Evolutionary conservation across 139 green algal genomes (phyloP).

Genomic region (Chlorella sp.): DNA sequence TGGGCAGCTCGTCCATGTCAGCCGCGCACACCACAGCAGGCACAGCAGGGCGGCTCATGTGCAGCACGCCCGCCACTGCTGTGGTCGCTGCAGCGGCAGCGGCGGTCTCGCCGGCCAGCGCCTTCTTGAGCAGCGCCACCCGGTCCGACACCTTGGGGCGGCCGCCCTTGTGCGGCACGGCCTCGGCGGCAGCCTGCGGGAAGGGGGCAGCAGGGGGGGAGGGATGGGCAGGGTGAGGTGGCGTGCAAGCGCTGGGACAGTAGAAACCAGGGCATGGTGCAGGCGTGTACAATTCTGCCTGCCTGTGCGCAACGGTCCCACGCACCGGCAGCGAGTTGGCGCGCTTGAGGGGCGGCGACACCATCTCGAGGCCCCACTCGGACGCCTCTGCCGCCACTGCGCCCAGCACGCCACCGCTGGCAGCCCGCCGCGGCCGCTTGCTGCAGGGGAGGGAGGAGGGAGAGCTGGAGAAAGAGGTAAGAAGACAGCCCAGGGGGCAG

Average conservation of each 20-base stretch:
- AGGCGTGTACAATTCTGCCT: no score
- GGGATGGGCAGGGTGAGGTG: not conserved
- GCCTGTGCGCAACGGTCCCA: no score
- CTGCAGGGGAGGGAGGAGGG: not conserved
- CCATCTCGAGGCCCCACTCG: constrained; percentile 34
- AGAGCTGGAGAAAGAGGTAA: not conserved
- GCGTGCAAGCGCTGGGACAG: not conserved
- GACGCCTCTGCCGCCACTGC: constrained; percentile 40
- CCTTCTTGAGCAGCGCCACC: constrained; percentile 33
- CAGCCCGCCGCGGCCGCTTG: constrained; percentile 42
- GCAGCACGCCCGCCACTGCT: not conserved
- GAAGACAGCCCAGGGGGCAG: not conserved
- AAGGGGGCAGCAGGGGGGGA: not conserved
- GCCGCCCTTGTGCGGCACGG: not conserved
- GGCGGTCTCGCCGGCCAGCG: constrained; percentile 23
- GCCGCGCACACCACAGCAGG: not conserved
- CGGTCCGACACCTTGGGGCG: constrained; percentile 21
- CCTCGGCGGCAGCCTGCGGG: not conserved
- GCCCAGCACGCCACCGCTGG: constrained; percentile 44
- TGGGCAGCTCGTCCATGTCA: not conserved
- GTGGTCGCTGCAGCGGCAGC: not conserved
- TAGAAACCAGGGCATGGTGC: no score
- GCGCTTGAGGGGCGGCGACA: constrained; percentile 46
- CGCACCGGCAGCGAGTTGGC: constrained; percentile 37
- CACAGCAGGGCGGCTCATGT: not conserved